Percentiles rank a stretch among this genome's conserved stretches.
Conservation (phyloP, 2,329 filamentous ascomycete species). For the Colletotrichum spaethianum region DNA sequence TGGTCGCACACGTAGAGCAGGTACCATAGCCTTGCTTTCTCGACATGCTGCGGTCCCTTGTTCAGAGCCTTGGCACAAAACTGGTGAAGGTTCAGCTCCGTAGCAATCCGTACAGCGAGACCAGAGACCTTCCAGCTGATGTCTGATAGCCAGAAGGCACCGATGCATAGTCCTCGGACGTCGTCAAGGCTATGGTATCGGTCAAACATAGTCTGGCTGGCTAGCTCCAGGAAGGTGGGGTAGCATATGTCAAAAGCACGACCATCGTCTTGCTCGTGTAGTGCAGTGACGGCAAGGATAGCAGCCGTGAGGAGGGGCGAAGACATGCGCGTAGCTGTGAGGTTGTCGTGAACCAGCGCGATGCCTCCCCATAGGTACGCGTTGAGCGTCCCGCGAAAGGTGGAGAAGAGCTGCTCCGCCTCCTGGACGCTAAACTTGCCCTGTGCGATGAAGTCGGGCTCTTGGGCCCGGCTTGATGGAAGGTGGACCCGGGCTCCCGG, state of each 20-base stretch:
- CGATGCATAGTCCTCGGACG: slow-evolving; percentile 73
- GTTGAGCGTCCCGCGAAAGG: slow-evolving; percentile 49
- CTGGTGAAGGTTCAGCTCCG: slow-evolving; percentile 69
- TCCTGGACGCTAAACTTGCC: slow-evolving; percentile 47
- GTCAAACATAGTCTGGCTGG: slow-evolving; percentile 71
- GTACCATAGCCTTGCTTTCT: slow-evolving; percentile 74
- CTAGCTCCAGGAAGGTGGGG: slow-evolving; percentile 69
- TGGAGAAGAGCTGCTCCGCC: slow-evolving; percentile 48
- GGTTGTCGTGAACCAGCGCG: slow-evolving; percentile 47
- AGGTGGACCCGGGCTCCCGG: slow-evolving; percentile 43
- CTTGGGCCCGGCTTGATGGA: slow-evolving; percentile 31
- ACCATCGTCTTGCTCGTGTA: slow-evolving; percentile 53
- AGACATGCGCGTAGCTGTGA: slow-evolving; percentile 48
- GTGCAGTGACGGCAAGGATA: slow-evolving; percentile 51
- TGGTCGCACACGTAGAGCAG: slow-evolving; percentile 76
- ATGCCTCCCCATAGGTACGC: slow-evolving; percentile 52
- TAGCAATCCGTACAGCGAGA: slow-evolving; percentile 70
- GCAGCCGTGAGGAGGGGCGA: slow-evolving; percentile 49
- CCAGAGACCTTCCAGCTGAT: slow-evolving; percentile 70
- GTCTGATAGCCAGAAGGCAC: slow-evolving; percentile 75
- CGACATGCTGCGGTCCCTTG: slow-evolving; percentile 63
- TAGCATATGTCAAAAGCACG: slow-evolving; percentile 69
- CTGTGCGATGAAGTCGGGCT: slow-evolving; percentile 49
- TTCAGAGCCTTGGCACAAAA: slow-evolving; percentile 63
- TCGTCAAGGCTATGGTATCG: slow-evolving; percentile 67